Percentiles rank a stretch among this genome's conserved stretches.
These are phyloP conservation scores for Sclerotinia trifoliorum DNA, from an alignment of 2,329 filamentous ascomycete genomes.

Conservation along the genomic window DNA sequence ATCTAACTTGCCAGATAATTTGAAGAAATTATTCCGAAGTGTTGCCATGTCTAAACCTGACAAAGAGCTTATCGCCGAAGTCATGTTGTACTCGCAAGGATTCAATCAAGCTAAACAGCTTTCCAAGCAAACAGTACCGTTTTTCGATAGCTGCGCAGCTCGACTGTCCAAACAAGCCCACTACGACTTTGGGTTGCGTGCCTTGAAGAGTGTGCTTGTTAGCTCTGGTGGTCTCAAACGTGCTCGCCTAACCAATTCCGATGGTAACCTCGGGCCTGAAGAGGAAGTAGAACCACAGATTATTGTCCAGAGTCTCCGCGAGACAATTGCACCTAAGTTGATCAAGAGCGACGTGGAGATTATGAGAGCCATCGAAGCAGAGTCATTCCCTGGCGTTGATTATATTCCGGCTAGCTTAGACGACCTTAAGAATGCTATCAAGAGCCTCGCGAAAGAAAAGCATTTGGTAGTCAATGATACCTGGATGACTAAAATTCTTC, in stretches of 20 bases:
- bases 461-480: constrained; percentile 87
- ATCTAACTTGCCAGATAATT: constrained; percentile 95
- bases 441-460: constrained; percentile 76
- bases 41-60: constrained; percentile 99
- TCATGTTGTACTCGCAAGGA: constrained; percentile 99
- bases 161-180: constrained; percentile 93
- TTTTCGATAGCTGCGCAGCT: constrained; percentile 87
- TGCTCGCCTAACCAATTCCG: constrained; percentile 63
- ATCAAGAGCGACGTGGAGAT: constrained; percentile 88
- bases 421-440: constrained; percentile 76
- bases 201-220: constrained; percentile 95
- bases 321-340: constrained; percentile 96
- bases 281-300: constrained; percentile 90
- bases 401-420: constrained; percentile 88
- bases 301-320: constrained; percentile 95
- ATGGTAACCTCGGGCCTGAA: constrained; percentile 60
- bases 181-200: constrained; percentile 97
- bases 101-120: constrained; percentile 95
- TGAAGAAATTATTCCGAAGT: constrained; percentile 99
- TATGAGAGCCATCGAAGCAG: constrained; percentile 78
- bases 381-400: constrained; percentile 87
- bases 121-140: constrained; percentile 94
- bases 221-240: constrained; percentile 97
- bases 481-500: constrained; percentile 97
- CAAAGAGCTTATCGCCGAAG: constrained; percentile 98